Percentiles rank a stretch among this genome's conserved stretches.
Conservation (phyloP, 2,329 filamentous ascomycete genomes). For the Ceratocystis cubensis region DNA sequence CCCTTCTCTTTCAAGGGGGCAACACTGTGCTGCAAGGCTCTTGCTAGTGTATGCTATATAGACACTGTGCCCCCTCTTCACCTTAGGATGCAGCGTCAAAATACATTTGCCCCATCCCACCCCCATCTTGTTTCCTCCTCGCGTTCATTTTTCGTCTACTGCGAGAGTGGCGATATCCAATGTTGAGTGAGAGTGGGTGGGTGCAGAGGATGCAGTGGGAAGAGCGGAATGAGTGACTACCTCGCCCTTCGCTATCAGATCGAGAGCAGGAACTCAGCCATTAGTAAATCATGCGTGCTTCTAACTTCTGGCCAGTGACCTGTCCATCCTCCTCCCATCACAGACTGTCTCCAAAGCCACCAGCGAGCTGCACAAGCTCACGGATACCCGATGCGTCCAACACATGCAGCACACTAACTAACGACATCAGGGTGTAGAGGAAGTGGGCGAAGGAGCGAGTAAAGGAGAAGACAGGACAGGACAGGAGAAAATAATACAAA, state of each 20-base stretch:
- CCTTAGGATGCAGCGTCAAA: background rate
- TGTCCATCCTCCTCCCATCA: background rate
- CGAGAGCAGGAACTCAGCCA: background rate
- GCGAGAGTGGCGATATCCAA: background rate
- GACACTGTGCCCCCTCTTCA: background rate
- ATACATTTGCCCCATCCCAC: background rate
- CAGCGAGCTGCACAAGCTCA: background rate
- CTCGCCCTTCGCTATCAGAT: slow-evolving; percentile 1
- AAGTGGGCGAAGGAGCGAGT: background rate
- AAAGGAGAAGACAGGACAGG: background rate
- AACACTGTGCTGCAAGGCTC: background rate
- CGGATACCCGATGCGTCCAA: background rate
- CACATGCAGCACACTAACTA: background rate
- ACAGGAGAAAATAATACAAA: background rate
- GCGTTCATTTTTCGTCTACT: background rate
- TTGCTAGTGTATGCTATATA: background rate
- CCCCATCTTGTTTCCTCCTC: background rate
- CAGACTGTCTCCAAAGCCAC: background rate
- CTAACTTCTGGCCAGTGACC: background rate
- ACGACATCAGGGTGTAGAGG: background rate
- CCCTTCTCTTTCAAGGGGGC: background rate
- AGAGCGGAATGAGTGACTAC: background rate
- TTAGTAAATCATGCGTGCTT: background rate
- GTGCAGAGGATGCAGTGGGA: background rate
- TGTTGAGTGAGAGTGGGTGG: background rate